Base-by-base conservation (phyloP, 2,329 filamentous ascomycete species). In the Aspergillus sp. region DNA sequence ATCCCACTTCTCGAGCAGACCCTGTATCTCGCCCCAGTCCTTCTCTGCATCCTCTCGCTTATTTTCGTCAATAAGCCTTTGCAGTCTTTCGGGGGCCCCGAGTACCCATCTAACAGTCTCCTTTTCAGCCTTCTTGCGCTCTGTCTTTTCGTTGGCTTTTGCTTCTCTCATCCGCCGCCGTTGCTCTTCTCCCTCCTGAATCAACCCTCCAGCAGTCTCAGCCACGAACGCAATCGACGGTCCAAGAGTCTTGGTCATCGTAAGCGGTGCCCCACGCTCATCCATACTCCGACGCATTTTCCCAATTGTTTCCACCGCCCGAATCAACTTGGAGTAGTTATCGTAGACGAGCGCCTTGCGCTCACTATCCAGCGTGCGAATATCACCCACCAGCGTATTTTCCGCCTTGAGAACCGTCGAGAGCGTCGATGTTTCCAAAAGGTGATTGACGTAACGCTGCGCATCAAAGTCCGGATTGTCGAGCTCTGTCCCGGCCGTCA, bases 321-420 rank as follows among this genome's bases (percentile, higher is more conserved):
- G 81, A 53, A 98, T 96, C 53, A 98, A 71, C 70, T 97, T 97
- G 55, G 86, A 93, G 67, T 97, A 98, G 64, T 98, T 98, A 65
- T 98, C 91, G 66, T 98, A 98, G 5, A 98, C 93, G 49, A 98
- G 71, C 2, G 91, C 90, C 70, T 98, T 98, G 67, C 93, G 86
- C 75, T 98, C 93, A 26, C 91, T 91, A 60, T 97, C 93, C 12
- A 98, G 75, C 2, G 88, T 90, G 32, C 90, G 74, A 38, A 95
- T 91, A 69, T 97, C 91, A 53, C 65, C 67, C 6, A 72, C 66
- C n/a, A 73, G 59, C 6, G 66, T 68, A 33, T 69, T 68, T 49
- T 73, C 70, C 1, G 68, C 69, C 37, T 69, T 70, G 7, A 73
- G 52, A 19, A 73, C 67, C 2, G 69, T 70, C 3, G 66, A 60